These are phyloP conservation scores for Rhizophagus prolifer DNA, from an alignment of 192 early-diverging fungal species.

Conservation along the genomic window DNA sequence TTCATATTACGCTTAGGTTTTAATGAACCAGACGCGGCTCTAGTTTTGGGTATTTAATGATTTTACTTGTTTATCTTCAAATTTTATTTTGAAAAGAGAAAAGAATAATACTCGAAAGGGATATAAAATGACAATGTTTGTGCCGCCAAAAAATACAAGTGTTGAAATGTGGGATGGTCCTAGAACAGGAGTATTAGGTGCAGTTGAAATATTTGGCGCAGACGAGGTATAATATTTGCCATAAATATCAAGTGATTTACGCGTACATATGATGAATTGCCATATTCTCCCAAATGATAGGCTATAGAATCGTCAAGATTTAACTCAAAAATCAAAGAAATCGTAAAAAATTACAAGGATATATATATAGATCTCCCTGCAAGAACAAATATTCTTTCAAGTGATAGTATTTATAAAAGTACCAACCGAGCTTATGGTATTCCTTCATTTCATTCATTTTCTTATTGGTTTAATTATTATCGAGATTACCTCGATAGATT, in stretches of 20 bases:
- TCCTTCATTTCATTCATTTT: neutral
- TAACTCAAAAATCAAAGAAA: conserved; percentile 20
- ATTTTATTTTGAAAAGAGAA: conserved; percentile 30
- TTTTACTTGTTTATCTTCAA: neutral
- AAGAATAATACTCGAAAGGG: conserved; percentile 56
- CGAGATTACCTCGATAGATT: neutral
- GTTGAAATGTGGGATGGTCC: conserved; percentile 94
- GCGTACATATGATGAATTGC: neutral
- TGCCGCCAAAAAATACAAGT: conserved; percentile 69
- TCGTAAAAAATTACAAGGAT: conserved; percentile 24
- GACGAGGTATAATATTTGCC: conserved; percentile 59
- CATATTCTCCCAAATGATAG: neutral
- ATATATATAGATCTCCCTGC: conserved; percentile 26
- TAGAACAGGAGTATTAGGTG: conserved; percentile 77
- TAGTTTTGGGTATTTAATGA: conserved; percentile 54
- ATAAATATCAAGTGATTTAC: neutral
- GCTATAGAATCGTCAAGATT: conserved; percentile 31
- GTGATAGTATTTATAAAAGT: conserved; percentile 21
- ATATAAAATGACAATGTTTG: conserved; percentile 86
- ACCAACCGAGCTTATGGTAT: conserved; percentile 18
- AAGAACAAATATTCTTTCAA: conserved; percentile 27
- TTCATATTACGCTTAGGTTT: conserved; percentile 56
- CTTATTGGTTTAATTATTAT: neutral
- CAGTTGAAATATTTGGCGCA: conserved; percentile 74
- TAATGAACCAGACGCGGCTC: conserved; percentile 86